Conservation (phyloP, 192 early-diverging fungal species). For the Coemansia sp. region DNA sequence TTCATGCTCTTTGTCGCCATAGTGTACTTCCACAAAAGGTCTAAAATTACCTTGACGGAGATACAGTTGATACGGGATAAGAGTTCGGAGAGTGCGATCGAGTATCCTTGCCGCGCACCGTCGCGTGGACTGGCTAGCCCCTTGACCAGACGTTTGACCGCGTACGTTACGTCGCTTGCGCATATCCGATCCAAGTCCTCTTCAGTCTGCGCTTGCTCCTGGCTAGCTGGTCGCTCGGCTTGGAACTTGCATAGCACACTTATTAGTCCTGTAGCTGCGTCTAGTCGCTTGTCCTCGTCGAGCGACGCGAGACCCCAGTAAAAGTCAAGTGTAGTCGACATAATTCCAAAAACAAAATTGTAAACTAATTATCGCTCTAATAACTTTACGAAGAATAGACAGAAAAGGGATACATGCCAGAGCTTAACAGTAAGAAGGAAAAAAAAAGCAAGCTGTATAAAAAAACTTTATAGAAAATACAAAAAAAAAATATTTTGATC, state of each 20-base stretch:
- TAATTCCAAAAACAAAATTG: not conserved
- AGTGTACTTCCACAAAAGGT: conserved; percentile 71
- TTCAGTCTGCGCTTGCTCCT: conserved; percentile 58
- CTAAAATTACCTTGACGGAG: conserved; percentile 68
- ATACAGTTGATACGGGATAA: conserved; percentile 51
- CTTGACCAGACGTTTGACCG: conserved; percentile 81
- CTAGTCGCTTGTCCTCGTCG: conserved; percentile 64
- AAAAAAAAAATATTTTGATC: conserved; percentile 9
- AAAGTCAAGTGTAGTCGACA: conserved; percentile 62
- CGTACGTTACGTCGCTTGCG: conserved; percentile 85
- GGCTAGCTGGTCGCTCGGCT: conserved; percentile 34
- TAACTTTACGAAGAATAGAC: not conserved
- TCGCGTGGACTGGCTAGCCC: conserved; percentile 86
- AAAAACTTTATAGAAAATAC: not conserved
- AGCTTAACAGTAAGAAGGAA: not conserved
- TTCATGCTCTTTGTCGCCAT: conserved; percentile 65
- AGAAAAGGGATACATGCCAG: not conserved
- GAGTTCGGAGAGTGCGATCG: conserved; percentile 90
- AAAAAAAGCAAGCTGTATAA: not conserved
- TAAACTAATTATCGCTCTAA: not conserved
- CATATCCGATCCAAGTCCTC: conserved; percentile 68
- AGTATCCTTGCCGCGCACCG: conserved; percentile 94
- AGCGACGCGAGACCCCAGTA: conserved; percentile 86
- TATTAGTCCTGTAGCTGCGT: conserved; percentile 70
- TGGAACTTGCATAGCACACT: conserved; percentile 62